Base-by-base conservation (phyloP, 352 stramenopile species). In the Phytophthora rubi region DNA sequence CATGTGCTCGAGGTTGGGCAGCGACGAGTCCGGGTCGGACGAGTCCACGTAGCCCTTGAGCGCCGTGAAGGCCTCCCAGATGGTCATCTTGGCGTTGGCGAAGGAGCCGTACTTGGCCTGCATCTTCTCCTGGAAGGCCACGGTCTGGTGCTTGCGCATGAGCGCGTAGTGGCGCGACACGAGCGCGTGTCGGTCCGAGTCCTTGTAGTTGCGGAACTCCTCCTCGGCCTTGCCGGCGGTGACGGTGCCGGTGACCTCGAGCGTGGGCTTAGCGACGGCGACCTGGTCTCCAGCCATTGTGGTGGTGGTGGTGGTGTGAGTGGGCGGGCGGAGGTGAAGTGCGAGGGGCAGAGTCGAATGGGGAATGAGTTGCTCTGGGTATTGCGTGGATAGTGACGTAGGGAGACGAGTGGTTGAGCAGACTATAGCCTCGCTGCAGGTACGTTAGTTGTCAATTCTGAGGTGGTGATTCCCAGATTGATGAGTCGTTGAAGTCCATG, bases 1-100 rank as follows among this genome's bases (percentile, higher is more conserved):
- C 71, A 97, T 92, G 82, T 98, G 94, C 61, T 98, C 82, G 32
- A 93, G 75, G 75, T 98, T 98, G 8, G 95, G 93, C 74, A 93
- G 76, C 81, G 77, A 84, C 67, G 85, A 91, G 76, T 98, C 93
- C 45, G 95, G 94, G 76, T 98, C 94, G 56, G 86, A 97, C 52
- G 92, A 95, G 89, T 98, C 95, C 7, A 98, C 90, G 73, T 98
- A 98, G 39, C 88, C 82, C 75, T 94, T 90, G 52, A 98, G 81
- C 53, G 88, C 89, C 13, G 80, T 75, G 63, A 98, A 98, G 5
- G 91, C 91, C 75, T 98, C 92, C 71, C 91, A 90, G 32, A 98
- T 89, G 0, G 91, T 98, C 92, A 98, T 98, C 45, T 92, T 79
- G 35, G 77, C 79, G 70, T 94, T 84, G 23, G 68, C 54, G 70